Conservation (phyloP, 1,139 yeast species). For the Debaryomycetaceae sp. region DNA sequence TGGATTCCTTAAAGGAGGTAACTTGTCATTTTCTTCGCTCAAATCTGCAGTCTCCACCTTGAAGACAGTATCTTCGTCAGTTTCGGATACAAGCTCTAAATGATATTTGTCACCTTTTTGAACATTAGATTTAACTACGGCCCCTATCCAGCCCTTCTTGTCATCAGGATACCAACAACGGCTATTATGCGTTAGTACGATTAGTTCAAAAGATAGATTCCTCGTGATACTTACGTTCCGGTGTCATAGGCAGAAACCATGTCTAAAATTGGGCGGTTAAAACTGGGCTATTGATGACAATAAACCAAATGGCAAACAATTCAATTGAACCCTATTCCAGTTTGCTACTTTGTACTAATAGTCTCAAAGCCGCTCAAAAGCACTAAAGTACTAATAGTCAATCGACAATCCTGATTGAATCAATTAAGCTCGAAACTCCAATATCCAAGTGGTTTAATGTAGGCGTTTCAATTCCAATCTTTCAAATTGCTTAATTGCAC, state of each 20-base stretch:
- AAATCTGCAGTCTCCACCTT: constrained; percentile 52
- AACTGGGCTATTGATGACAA: background rate
- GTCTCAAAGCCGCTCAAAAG: background rate
- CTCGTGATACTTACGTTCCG: constrained; percentile 5
- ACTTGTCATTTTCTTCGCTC: constrained; percentile 47
- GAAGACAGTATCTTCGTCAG: constrained; percentile 47
- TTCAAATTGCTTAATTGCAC: background rate
- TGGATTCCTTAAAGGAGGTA: constrained; percentile 89
- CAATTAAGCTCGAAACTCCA: background rate
- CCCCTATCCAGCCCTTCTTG: constrained; percentile 88
- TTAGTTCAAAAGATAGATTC: background rate
- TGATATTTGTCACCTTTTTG: constrained; percentile 50
- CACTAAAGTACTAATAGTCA: background rate
- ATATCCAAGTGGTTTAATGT: background rate
- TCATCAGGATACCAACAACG: constrained; percentile 97
- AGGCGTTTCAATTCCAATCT: background rate
- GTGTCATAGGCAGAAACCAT: constrained; percentile 30
- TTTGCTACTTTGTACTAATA: background rate
- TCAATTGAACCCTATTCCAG: too few relatives aligned
- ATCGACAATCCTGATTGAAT: background rate
- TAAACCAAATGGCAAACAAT: too few relatives aligned
- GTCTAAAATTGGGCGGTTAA: constrained; percentile 1
- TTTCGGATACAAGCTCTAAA: constrained; percentile 61
- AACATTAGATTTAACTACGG: constrained; percentile 60
- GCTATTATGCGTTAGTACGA: constrained; percentile 29